Evolutionary conservation across 352 stramenopile genomes (phyloP).

Genomic region (Globisporangium viniferum): DNA sequence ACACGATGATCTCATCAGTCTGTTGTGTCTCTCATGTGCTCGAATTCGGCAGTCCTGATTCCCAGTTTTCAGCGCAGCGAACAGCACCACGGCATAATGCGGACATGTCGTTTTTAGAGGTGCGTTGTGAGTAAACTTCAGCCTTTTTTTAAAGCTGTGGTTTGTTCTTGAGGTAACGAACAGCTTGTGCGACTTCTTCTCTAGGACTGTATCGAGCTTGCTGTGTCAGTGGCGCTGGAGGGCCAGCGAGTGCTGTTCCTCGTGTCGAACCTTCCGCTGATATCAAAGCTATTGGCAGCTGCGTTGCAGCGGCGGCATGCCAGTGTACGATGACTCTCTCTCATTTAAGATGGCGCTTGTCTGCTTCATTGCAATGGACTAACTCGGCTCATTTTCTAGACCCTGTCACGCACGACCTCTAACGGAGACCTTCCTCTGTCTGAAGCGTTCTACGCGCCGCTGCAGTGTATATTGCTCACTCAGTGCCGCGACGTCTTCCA

Average conservation of each 20-base stretch:
- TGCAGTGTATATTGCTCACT: constrained; percentile 32
- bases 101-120: constrained; percentile 4
- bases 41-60: not conserved
- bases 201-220: constrained; percentile 15
- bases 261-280: constrained; percentile 7
- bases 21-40: not conserved
- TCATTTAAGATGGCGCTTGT: constrained; percentile 5
- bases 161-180: no score
- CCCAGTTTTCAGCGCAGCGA: not conserved
- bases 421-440: constrained; percentile 7
- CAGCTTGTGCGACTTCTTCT: not conserved
- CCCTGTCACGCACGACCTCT: constrained; percentile 16
- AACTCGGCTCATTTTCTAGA: constrained; percentile 26
- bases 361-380: not conserved
- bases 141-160: not conserved
- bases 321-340: constrained; percentile 16
- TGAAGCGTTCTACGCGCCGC: constrained; percentile 18
- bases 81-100: not conserved
- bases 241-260: constrained; percentile 18
- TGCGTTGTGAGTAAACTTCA: not conserved
- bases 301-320: constrained; percentile 7
- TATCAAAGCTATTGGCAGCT: constrained; percentile 14
- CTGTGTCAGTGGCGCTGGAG: constrained; percentile 18
- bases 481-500: constrained; percentile 35
- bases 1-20: not conserved